phyloP scores from a whole-genome alignment of 305 asterid species.

The Fraxinus angustifolia region DNA sequence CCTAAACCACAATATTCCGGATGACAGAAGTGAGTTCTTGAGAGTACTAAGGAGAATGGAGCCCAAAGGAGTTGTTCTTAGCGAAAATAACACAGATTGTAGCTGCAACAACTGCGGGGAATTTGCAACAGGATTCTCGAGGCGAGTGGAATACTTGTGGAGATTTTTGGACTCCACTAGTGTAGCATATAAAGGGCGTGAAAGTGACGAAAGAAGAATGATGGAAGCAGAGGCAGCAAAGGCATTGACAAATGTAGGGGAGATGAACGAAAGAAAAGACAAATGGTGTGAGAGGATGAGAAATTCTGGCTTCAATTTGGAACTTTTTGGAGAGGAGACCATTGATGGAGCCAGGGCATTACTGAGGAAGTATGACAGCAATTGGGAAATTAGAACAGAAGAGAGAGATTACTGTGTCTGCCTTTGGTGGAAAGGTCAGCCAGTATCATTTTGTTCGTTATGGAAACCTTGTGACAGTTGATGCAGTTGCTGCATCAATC shows the following conservation, averaged over 20 bases:
- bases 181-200: conserved; percentile 73
- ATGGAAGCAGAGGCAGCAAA: conserved; percentile 92
- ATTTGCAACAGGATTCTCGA: conserved; percentile 55
- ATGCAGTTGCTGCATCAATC: not conserved
- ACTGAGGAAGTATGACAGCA: conserved; percentile 73
- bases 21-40: conserved; percentile 56
- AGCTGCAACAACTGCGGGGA: conserved; percentile 69
- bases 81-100: conserved; percentile 70
- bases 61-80: conserved; percentile 60
- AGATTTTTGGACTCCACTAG: conserved; percentile 76
- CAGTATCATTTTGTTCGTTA: conserved; percentile 69
- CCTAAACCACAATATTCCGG: conserved; percentile 52
- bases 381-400: conserved; percentile 71
- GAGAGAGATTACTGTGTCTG: conserved; percentile 60
- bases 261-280: conserved; percentile 75
- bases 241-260: conserved; percentile 49
- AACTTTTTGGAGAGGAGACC: conserved; percentile 62
- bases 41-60: conserved; percentile 41
- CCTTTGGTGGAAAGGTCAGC: conserved; percentile 80
- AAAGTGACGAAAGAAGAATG: conserved; percentile 82
- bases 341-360: conserved; percentile 69
- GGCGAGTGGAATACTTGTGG: conserved; percentile 71
- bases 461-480: conserved; percentile 37
- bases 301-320: conserved; percentile 50
- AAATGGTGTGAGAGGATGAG: conserved; percentile 78